A percentile compares a stretch with the other conserved stretches of the same genome.
Conservation (phyloP, 2,329 filamentous ascomycete genomes). For the Ophiocordyceps camponoti-floridani region DNA sequence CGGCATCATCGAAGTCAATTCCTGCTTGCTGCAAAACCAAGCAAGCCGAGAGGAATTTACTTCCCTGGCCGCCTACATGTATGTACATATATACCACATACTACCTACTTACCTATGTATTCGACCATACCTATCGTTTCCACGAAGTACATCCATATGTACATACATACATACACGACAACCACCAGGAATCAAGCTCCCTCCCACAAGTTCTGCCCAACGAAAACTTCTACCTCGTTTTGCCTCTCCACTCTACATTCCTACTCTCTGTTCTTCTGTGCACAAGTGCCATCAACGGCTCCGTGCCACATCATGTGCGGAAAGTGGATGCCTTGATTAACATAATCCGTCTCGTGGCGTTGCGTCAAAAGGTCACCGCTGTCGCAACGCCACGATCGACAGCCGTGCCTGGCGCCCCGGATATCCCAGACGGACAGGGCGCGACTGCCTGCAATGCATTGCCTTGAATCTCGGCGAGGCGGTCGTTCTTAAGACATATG, state of each 20-base stretch:
- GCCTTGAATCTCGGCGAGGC: too few species aligned
- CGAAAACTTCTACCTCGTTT: neutral
- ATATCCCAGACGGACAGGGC: too few species aligned
- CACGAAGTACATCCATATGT: too few species aligned
- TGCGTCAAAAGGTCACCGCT: neutral
- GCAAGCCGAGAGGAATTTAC: too few species aligned
- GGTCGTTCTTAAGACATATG: neutral
- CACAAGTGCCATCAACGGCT: neutral
- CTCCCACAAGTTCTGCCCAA: neutral
- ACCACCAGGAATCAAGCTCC: too few species aligned
- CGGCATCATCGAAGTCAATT: neutral
- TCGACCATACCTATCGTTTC: too few species aligned
- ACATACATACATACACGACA: too few species aligned
- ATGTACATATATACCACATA: too few species aligned
- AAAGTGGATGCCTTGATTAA: neutral
- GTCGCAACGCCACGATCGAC: neutral
- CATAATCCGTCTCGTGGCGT: neutral
- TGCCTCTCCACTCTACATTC: neutral
- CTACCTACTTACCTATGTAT: too few species aligned
- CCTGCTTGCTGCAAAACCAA: too few species aligned
- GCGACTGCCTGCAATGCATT: too few species aligned
- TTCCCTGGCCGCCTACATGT: too few species aligned
- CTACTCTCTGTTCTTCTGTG: neutral
- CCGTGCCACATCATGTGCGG: neutral
- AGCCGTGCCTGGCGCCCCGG: neutral